Base-by-base conservation (phyloP, 2,329 filamentous ascomycete species). In the Aspergillus ruber region DNA sequence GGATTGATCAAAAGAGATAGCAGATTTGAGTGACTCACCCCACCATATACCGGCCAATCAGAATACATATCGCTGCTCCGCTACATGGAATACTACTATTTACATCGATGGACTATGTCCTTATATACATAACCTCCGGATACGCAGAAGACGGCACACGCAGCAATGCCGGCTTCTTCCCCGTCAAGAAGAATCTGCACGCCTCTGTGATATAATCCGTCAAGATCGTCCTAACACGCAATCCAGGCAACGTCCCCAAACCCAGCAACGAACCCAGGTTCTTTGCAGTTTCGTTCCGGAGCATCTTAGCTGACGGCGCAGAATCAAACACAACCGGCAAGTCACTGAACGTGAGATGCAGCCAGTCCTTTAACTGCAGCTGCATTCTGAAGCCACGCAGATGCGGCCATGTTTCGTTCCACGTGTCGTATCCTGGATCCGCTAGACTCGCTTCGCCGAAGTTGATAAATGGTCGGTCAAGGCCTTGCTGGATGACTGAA, bases 291-390 rank as follows among this genome's bases (percentile, higher is more conserved):
- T 48, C 45, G 33, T 27, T 42, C 10, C 21, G 18, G 21, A 20
- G 42, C n/a, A 17, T 25, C 21, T 18, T 41, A 6, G 17, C 17
- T 6, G 13, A 17, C 8, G 42, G 42, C 10, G 27, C 13, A 3
- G 15, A 12, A 20, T 55, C 54, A 12, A 53, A 46, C 15, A 58
- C 18, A 10, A 51, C 18, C 13, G 56, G 48, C 33, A 51, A 51
- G 42, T 61, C 57, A 3, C 45, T 47, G n/a, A 55, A 61, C 6
- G 53, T 46, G 3, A 46, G 40, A 50, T 61, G 56, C 32, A 10
- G 18, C 2, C 47, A 39, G 13, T 46, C 42, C 13, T 48, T 48
- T 17, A 58, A 33, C 18, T 44, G 29, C 18, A 44, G 12, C 43
- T 44, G 17, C 8, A 36, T 10, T 9, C 13, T 6, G 5, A 23